These are phyloP conservation scores for Salvia hispanica DNA, from an alignment of 257 asterid species.

Conservation along the genomic window DNA sequence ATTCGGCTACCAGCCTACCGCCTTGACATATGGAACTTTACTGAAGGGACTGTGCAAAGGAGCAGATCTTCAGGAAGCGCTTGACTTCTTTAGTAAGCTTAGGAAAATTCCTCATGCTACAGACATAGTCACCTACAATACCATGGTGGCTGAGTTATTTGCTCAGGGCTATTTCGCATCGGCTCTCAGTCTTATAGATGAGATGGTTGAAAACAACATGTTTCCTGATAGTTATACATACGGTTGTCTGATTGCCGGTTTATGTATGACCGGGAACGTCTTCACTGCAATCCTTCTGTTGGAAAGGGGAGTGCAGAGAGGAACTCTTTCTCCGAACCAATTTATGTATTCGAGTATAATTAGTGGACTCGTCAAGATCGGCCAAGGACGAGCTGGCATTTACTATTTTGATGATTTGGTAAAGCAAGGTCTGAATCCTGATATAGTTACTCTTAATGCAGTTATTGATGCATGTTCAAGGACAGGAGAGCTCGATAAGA, in stretches of 20 bases:
- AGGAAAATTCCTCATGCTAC: constrained; percentile 42
- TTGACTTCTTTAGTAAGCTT: constrained; percentile 56
- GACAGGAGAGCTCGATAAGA: constrained; percentile 49
- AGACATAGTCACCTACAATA: constrained; percentile 62
- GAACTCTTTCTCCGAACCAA: constrained; percentile 48
- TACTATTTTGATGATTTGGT: constrained; percentile 62
- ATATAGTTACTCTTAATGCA: constrained; percentile 60
- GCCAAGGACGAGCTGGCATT: constrained; percentile 61
- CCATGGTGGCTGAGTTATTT: constrained; percentile 59
- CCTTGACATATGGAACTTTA: constrained; percentile 63
- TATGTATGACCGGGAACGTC: constrained; percentile 69
- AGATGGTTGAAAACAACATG: constrained; percentile 60
- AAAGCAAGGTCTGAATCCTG: constrained; percentile 49
- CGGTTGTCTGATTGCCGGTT: constrained; percentile 55
- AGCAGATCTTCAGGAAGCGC: constrained; percentile 55
- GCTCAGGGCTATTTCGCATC: constrained; percentile 47
- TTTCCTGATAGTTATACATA: constrained; percentile 70
- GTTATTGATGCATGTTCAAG: constrained; percentile 74
- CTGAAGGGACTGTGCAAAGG: constrained; percentile 77
- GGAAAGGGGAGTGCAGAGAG: constrained; percentile 50
- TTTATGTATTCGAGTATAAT: constrained; percentile 68
- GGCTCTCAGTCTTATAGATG: constrained; percentile 51
- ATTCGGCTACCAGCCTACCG: constrained; percentile 63
- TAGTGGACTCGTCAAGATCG: constrained; percentile 69
- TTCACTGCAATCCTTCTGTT: constrained; percentile 63